Evolutionary conservation across 192 early-diverging fungal species (phyloP).

Genomic region (Allomyces javanicus): DNA sequence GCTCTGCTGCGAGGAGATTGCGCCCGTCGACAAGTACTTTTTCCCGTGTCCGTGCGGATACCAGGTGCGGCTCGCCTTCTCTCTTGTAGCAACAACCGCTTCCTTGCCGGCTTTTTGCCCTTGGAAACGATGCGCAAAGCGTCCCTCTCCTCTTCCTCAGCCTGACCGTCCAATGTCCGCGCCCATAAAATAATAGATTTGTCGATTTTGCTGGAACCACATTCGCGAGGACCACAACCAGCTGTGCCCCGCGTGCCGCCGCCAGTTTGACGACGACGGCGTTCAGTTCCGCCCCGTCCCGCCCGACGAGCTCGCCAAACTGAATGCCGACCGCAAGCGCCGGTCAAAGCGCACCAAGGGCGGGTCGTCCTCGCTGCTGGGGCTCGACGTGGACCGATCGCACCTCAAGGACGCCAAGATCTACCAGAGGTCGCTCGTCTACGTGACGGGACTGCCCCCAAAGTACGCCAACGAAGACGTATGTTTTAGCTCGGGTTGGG

Average conservation of each 20-base stretch:
- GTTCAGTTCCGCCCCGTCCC: constrained; percentile 48
- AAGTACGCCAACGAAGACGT: constrained; percentile 69
- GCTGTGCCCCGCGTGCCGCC: constrained; percentile 85
- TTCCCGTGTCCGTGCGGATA: constrained; percentile 96
- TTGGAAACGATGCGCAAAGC: too few species aligned
- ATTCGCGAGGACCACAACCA: constrained; percentile 86
- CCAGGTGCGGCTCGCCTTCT: constrained; percentile 37
- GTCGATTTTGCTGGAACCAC: constrained; percentile 96
- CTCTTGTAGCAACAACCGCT: too few species aligned
- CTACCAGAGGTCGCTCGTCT: constrained; percentile 92
- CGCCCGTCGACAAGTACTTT: constrained; percentile 87
- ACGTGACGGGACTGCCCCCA: constrained; percentile 79
- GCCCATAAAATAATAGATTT: constrained; percentile 51
- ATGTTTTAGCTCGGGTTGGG: too few species aligned
- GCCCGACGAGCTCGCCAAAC: constrained; percentile 1
- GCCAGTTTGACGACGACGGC: constrained; percentile 72
- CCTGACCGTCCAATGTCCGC: too few species aligned
- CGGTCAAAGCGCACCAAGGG: not conserved
- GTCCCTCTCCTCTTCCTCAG: too few species aligned
- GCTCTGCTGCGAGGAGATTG: constrained; percentile 96
- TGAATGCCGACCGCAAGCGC: not conserved
- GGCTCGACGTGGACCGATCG: not conserved
- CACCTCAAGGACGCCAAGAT: constrained; percentile 76
- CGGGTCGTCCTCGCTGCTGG: not conserved
- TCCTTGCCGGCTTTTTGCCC: too few species aligned